Evolutionary conservation across 1,284 basidiomycete genomes (phyloP).

Genomic region (Caloboletus inedulis): DNA sequence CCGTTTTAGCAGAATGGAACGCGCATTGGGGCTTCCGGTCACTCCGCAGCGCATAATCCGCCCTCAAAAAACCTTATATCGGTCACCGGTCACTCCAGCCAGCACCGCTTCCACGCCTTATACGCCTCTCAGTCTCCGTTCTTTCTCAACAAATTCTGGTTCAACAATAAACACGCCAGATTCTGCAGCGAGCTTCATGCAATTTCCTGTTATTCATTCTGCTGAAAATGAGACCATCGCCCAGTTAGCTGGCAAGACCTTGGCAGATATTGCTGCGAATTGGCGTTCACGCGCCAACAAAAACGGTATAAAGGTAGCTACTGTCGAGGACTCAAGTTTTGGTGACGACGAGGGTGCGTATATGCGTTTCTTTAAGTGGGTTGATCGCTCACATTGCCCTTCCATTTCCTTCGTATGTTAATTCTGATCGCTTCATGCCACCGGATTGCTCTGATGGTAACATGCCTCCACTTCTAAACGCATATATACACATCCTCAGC

Average conservation of each 20-base stretch:
- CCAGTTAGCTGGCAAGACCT: constrained; percentile 39
- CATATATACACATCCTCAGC: constrained; percentile 42
- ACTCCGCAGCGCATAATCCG: constrained; percentile 47
- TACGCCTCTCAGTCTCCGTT: constrained; percentile 64
- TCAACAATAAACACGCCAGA: constrained; percentile 57
- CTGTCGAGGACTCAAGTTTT: constrained; percentile 48
- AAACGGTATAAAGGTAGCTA: constrained; percentile 65
- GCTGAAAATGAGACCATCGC: constrained; percentile 18
- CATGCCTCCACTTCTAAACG: constrained; percentile 1
- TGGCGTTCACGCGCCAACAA: constrained; percentile 71
- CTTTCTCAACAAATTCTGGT: constrained; percentile 50
- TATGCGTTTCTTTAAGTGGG: constrained; percentile 30
- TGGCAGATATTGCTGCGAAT: constrained; percentile 62
- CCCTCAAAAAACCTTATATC: constrained; percentile 36
- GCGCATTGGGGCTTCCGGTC: constrained; percentile 35
- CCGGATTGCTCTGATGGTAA: constrained; percentile 1
- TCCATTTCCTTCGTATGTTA: constrained; percentile 1
- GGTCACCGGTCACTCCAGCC: constrained; percentile 43
- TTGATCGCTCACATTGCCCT: constrained; percentile 22
- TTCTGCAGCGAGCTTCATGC: constrained; percentile 37
- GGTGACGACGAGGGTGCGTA: constrained; percentile 51
- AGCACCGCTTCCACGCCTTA: constrained; percentile 52
- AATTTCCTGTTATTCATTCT: constrained; percentile 35
- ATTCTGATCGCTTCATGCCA: constrained; percentile 8
- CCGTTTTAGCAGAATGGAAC: constrained; percentile 38